These are phyloP conservation scores for Hypomontagnella monticulosa DNA, from an alignment of 495 filamentous ascomycete genomes.

Conservation along the genomic window DNA sequence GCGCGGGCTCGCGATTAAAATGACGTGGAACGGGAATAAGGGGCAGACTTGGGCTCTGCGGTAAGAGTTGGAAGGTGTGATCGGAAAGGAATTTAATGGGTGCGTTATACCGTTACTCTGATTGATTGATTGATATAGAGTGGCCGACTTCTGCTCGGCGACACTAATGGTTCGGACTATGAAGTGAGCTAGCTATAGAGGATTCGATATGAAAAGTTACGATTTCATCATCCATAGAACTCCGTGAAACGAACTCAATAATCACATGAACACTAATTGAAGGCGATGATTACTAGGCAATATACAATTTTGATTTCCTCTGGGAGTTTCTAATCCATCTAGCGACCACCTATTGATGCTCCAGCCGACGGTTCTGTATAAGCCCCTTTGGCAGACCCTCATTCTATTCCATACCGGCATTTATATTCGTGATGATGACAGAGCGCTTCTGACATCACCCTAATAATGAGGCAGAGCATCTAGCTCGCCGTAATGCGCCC, in stretches of 20 bases:
- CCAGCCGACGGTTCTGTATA: neutral
- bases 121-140: too few relatives aligned
- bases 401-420: conserved; percentile 18
- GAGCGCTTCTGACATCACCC: conserved; percentile 25
- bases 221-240: neutral
- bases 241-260: neutral
- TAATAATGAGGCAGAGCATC: conserved; percentile 2
- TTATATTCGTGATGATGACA: conserved; percentile 18
- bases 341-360: conserved; percentile 1
- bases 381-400: neutral
- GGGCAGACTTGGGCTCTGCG: conserved; percentile 57
- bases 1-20: conserved; percentile 56
- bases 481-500: conserved; percentile 2
- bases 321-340: conserved; percentile 2
- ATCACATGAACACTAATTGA: neutral
- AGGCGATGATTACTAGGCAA: neutral
- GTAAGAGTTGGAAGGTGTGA: conserved; percentile 27
- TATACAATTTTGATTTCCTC: conserved; percentile 12
- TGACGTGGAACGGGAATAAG: conserved; percentile 55
- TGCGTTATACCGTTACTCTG: too few relatives aligned
- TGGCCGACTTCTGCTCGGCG: neutral
- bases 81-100: neutral
- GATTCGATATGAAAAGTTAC: neutral
- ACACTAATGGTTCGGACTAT: neutral
- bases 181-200: conserved; percentile 5